phyloP scores from a whole-genome alignment of 169 alveolate genomes.

The Plasmodium billcollinsi region DNA sequence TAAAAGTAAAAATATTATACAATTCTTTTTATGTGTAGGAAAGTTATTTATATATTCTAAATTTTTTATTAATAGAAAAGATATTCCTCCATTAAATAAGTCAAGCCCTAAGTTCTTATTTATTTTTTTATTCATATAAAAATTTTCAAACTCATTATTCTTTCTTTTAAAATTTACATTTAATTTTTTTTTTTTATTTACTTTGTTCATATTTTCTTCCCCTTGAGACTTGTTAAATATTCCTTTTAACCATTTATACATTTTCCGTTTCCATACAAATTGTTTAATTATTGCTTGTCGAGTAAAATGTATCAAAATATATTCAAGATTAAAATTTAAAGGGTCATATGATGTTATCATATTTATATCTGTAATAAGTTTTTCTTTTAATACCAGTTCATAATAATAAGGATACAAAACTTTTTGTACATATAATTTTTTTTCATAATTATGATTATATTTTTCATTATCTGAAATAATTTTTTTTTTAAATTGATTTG shows the following conservation, averaged over 20 bases:
- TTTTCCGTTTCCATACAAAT: constrained; percentile 36
- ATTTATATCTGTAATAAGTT: constrained; percentile 13
- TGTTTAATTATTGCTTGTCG: constrained; percentile 42
- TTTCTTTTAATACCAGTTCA: constrained; percentile 34
- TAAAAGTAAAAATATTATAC: constrained; percentile 41
- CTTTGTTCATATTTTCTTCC: neutral
- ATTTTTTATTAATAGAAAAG: constrained; percentile 56
- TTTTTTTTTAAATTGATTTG: constrained; percentile 7
- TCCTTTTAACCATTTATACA: neutral
- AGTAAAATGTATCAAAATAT: constrained; percentile 25
- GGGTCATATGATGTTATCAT: constrained; percentile 16
- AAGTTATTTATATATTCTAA: constrained; percentile 18
- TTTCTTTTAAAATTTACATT: neutral
- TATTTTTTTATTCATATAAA: neutral
- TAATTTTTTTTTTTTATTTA: neutral
- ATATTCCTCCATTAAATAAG: constrained; percentile 49
- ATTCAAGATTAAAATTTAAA: constrained; percentile 27
- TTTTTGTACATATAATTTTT: constrained; percentile 24
- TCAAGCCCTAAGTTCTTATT: constrained; percentile 9
- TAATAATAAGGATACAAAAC: constrained; percentile 33
- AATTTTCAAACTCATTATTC: neutral
- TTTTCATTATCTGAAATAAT: neutral
- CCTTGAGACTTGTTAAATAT: neutral
- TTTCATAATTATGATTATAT: neutral
- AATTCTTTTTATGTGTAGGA: constrained; percentile 19